Base-by-base conservation (phyloP, 352 stramenopile species). In the Pythium aquatile region DNA sequence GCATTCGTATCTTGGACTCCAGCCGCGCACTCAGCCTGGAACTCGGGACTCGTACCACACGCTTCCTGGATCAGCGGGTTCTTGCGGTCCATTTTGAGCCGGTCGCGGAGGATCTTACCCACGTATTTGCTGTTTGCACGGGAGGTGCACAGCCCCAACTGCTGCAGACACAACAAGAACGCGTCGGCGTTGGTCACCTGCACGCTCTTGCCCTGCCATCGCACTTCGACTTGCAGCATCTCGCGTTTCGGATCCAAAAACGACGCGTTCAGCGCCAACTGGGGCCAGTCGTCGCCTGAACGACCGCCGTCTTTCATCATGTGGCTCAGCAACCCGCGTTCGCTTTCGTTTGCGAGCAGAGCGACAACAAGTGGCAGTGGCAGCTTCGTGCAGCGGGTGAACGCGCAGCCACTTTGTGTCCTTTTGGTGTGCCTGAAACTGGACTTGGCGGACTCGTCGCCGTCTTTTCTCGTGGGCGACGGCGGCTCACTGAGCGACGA, bases 261-360 rank as follows among this genome's bases (percentile, higher is more conserved):
- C 33, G 74, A 75, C 33, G 72, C 75, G 33, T 89, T 89, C 2
- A 91, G 65, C 1, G 77, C 77, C 49, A 91, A 71, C 52, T 91
- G 78, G 1, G 78, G 80, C 82, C 82, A 91, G 20, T 75, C 69
- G 53, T 82, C 68, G 5, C 54, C 62, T 17, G 65, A 48, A 1
- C 51, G 44, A n/a, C 30, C 35, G 33, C 62, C 70, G 16, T 72
- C 66, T 11, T 68, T 75, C 47, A 81, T 26, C 0, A 78, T 63
- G 5, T 58, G 77, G 26, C 62, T 67, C 33, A 87, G 69, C 28
- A 90, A 68, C 3, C 87, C 72, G 1, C 79, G 73, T 57, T 91
- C 79, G 7, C 57, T 78, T 54, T 87, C 82, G 54, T 89, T 91
- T n/a, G 82, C 79, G 8, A 91, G 74, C 29, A 91, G 64, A 17